Base-by-base conservation (phyloP, 768 basidiomycete genomes). In the Dendrothele bispora region DNA sequence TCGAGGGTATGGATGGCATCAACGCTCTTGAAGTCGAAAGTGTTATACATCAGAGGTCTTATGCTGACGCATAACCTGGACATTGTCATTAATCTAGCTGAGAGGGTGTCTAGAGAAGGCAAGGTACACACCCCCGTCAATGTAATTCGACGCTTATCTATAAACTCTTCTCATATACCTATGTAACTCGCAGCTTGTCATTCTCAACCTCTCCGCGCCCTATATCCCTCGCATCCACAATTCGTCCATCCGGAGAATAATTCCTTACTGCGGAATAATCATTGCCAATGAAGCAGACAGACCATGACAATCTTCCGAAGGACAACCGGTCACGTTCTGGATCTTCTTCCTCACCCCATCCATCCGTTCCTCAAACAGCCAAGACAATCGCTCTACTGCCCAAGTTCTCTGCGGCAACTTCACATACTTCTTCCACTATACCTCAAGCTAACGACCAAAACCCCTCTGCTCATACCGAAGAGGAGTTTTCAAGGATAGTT, bases 221-320 rank as follows among this genome's bases (percentile, higher is more conserved):
- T 89, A 89, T 72, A 88, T 89, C 64, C 71, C 81, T 41, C 78
- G 83, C 59, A 83, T 86, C 73, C 88, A 87, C 77, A 74, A 74
- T 53, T 64, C 71, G 6, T 82, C 87, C 61, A 69, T 89, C n/a
- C 74, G 85, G 48, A 69, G 82, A 58, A 64, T 89, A 51, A 60
- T 88, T 28, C 80, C 80, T 21, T 83, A 81, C 67, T 75, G 76
- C 48, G 87, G 89, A 66, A 66, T 86, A 60, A 56, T 89, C 61
- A 83, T 89, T 64, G 83, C 84, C 18, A 89, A 89, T 67, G 86
- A 89, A 67, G 70, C 77, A 41, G 87, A 89, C 5, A 79, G 71
- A 37, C 74, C 80, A 10, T 89, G 80, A 67, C 85, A 81, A 37
- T 62, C 62, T 28, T 70, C 78, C 20, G 71, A 74, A 37, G 82